Evolutionary conservation across 2,329 filamentous ascomycete genomes (phyloP), one percentile per base, ranked within the genome.

Genomic region (Fusarium piperis): DNA sequence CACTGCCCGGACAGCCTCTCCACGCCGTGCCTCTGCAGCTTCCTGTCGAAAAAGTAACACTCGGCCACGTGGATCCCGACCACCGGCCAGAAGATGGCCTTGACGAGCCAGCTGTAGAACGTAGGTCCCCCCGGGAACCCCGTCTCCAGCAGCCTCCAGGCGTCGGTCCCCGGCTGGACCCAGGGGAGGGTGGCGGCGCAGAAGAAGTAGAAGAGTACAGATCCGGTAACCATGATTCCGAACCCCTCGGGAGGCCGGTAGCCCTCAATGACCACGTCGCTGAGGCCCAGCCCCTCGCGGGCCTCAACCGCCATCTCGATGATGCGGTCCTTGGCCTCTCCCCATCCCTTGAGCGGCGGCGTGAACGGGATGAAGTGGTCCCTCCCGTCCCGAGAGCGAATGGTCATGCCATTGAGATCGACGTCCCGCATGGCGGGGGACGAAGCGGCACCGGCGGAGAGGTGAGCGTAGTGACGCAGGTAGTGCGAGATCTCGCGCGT

Each of bases 401-500:
- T 88, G 75, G 95, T 85, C 82, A 98, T 87, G 70, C 86, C 80
- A 36, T 85, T 80, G 64, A 94, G 86, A 33, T 86, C 85, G 68
- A 97, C 85, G 78, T 94, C 91, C 61, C 86, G 83, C 71, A 97
- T 84, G 39, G 84, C 81, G 20, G 93, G 89, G 20, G 84, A 83
- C 64, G 88, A 83, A 56, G 91, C 87, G 56, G 86, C 82, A 66
- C 83, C 80, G 9, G 86, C 77, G 16, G 90, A 87, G 48, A 93
- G 84, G 16, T 85, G 80, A 78, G 84, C 85, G 83, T 90, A 94
- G 80, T 94, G 89, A 71, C 90, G 90, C n/a, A 97, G 88, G 81
- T 95, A 97, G 78, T 92, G 87, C 64, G 88, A 84, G 56, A 97
- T 89, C 64, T 94, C 93, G 74, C 89, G 87, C 58, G 87, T 84